A percentile compares a stretch with the other conserved stretches of the same genome.
Conservation (phyloP, 257 asterid genomes). For the Craterostigma plantagineum region DNA sequence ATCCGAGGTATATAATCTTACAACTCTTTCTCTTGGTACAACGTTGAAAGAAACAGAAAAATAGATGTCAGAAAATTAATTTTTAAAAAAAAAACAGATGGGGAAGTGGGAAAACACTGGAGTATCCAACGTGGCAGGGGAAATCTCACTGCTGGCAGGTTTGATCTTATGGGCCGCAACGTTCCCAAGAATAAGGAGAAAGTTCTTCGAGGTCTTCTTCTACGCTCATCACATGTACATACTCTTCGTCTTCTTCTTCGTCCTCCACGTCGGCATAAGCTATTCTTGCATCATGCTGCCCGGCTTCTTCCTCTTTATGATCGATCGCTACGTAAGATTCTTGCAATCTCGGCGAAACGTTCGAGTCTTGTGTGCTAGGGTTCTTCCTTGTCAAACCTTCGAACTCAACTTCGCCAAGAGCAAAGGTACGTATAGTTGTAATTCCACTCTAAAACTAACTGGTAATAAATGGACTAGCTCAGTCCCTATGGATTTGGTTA, state of each 20-base stretch:
- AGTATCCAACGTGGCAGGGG: slow-evolving; percentile 63
- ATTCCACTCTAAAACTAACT: too few species aligned
- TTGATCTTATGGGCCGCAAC: slow-evolving; percentile 53
- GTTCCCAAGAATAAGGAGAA: slow-evolving; percentile 48
- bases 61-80: neutral
- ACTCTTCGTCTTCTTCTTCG: slow-evolving; percentile 50
- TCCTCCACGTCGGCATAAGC: slow-evolving; percentile 50
- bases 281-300: slow-evolving; percentile 53
- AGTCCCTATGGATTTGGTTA: too few species aligned
- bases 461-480: too few species aligned
- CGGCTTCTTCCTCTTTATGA: slow-evolving; percentile 66
- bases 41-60: neutral
- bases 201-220: slow-evolving; percentile 64
- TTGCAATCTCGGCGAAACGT: slow-evolving; percentile 49
- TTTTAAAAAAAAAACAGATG: slow-evolving; percentile 24
- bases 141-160: slow-evolving; percentile 52
- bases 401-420: slow-evolving; percentile 68
- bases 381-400: slow-evolving; percentile 35
- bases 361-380: slow-evolving; percentile 41
- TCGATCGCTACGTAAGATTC: slow-evolving; percentile 62
- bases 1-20: slow-evolving; percentile 25
- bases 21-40: neutral
- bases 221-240: slow-evolving; percentile 70
- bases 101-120: slow-evolving; percentile 43
- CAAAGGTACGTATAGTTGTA: slow-evolving; percentile 19